These are phyloP conservation scores for Globisporangium alternatum DNA, from an alignment of 352 stramenopile genomes.

Conservation along the genomic window DNA sequence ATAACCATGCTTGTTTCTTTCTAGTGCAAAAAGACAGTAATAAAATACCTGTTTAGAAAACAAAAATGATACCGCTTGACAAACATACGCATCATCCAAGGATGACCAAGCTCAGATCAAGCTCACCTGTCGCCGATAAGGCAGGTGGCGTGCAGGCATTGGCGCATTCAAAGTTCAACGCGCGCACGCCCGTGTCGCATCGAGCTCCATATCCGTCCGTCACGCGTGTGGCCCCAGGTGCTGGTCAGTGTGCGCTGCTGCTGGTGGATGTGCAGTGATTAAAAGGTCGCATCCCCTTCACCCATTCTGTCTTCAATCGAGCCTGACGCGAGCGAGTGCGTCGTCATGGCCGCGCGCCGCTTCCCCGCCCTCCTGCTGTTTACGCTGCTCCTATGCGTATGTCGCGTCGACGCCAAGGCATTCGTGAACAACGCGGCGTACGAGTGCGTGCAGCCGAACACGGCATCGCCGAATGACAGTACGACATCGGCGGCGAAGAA, in stretches of 20 bases:
- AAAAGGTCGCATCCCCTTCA: background rate
- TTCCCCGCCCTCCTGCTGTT: background rate
- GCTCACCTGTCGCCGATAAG: constrained; percentile 1
- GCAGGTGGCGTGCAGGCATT: constrained; percentile 10
- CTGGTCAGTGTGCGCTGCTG: background rate
- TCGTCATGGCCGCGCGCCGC: background rate
- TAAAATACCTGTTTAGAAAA: too few relatives aligned
- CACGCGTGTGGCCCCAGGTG: background rate
- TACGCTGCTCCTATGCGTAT: background rate
- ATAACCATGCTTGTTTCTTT: too few relatives aligned
- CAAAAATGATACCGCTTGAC: too few relatives aligned
- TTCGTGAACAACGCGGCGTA: constrained; percentile 24
- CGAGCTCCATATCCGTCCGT: background rate
- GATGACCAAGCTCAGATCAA: background rate
- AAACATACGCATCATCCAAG: background rate
- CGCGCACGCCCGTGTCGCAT: constrained; percentile 5
- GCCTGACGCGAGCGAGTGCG: background rate
- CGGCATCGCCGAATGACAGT: background rate
- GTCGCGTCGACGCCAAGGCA: constrained; percentile 13
- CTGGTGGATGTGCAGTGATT: constrained; percentile 13
- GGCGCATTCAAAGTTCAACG: constrained; percentile 16
- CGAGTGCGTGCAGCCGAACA: constrained; percentile 9
- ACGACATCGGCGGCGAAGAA: background rate
- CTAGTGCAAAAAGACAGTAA: too few relatives aligned
- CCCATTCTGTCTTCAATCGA: constrained; percentile 5